phyloP scores from a whole-genome alignment of 2,329 filamentous ascomycete genomes.

The Scleromitrula shiraiana region DNA sequence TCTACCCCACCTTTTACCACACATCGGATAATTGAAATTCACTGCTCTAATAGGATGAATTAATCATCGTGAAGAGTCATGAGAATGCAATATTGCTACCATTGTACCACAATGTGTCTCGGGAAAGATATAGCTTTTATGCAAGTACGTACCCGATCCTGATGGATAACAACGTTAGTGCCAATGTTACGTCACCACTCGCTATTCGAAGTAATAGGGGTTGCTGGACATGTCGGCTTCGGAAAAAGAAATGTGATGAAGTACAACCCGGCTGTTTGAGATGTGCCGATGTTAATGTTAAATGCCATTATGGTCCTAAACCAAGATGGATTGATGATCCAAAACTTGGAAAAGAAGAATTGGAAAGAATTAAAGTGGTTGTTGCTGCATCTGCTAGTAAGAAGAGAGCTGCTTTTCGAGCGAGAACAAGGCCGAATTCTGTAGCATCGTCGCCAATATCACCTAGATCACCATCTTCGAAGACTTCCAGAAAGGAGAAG shows the following conservation, averaged over 20 bases:
- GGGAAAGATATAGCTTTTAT: background rate
- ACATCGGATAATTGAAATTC: background rate
- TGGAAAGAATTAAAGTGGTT: background rate
- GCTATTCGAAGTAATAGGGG: slow-evolving; percentile 30
- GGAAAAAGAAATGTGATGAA: slow-evolving; percentile 60
- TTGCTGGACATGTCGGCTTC: slow-evolving; percentile 57
- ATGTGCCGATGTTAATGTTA: slow-evolving; percentile 46
- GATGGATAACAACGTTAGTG: background rate
- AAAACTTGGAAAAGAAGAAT: slow-evolving; percentile 2
- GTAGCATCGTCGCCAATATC: background rate
- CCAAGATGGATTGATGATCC: slow-evolving; percentile 16
- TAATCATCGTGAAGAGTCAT: background rate
- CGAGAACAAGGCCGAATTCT: background rate
- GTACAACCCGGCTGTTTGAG: slow-evolving; percentile 50
- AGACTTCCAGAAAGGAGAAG: background rate
- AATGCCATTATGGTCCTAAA: slow-evolving; percentile 40
- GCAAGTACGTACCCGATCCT: background rate
- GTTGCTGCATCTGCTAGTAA: slow-evolving; percentile 6
- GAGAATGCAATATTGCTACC: background rate
- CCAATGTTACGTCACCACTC: background rate
- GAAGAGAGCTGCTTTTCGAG: slow-evolving; percentile 5
- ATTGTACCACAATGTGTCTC: background rate
- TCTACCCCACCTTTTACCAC: background rate
- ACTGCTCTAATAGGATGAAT: background rate
- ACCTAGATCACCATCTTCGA: no score